Evolutionary conservation across 106 monocot species (phyloP).

Genomic region (Dioscorea dumetorum): DNA sequence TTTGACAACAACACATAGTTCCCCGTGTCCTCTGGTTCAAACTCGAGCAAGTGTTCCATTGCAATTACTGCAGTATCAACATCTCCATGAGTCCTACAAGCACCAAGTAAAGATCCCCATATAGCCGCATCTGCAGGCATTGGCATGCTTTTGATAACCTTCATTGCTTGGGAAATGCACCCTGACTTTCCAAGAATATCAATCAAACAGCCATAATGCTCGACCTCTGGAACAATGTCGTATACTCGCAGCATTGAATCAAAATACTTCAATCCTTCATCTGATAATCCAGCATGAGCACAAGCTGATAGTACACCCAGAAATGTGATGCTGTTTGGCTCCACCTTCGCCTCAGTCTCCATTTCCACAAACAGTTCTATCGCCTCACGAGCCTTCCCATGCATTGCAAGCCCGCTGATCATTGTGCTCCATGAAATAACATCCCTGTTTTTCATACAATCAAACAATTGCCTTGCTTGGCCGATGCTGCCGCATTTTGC

Average conservation of each 20-base stretch:
- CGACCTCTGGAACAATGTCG: conserved; percentile 29
- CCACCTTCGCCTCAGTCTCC: conserved; percentile 16
- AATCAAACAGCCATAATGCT: conserved; percentile 79
- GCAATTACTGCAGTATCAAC: conserved; percentile 29
- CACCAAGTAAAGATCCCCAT: conserved; percentile 68
- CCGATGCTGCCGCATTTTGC: conserved; percentile 50
- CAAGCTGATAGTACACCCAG: conserved; percentile 44
- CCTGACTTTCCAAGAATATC: conserved; percentile 60
- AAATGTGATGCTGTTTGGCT: conserved; percentile 40
- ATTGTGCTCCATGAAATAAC: conserved; percentile 72
- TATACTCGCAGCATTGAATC: conserved; percentile 40
- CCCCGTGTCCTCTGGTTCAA: conserved; percentile 59
- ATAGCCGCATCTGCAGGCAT: conserved; percentile 47
- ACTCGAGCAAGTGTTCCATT: conserved; percentile 36
- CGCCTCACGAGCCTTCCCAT: conserved; percentile 37
- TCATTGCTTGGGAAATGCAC: conserved; percentile 23
- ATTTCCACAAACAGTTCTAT: conserved; percentile 35
- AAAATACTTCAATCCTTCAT: conserved; percentile 40
- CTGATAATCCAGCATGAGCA: conserved; percentile 50
- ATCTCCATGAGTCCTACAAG: conserved; percentile 38
- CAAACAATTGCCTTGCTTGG: conserved; percentile 34
- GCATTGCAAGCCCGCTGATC: conserved; percentile 41
- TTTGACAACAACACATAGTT: conserved; percentile 64
- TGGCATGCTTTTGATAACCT: conserved; percentile 39
- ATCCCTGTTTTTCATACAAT: conserved; percentile 26